Evolutionary conservation across 495 filamentous ascomycete species (phyloP), one percentile per base, ranked within the genome.

Genomic region (Podospora australis): DNA sequence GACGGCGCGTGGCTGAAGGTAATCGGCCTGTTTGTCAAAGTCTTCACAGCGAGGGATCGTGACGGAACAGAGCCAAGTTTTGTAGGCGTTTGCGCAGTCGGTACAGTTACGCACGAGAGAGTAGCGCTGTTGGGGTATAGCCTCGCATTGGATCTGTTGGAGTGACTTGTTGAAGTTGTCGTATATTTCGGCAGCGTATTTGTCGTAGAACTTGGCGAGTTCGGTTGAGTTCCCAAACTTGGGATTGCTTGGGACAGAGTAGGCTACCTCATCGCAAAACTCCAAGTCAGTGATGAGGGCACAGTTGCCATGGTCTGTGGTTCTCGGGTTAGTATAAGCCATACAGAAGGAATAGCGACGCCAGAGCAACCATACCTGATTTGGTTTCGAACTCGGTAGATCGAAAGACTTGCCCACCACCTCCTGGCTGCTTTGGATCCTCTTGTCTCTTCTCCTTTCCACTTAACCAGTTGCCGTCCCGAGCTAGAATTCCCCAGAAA

Each of bases 61-160:
- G 26, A 97, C 90, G 39, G 87, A 80, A 70, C 92, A 99, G 32
- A 99, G 81, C 92, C 92, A 99, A 53, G 81, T 67, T 62, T 87
- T 95, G 71, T 99, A 99, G 5, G 88, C 87, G 2, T 53, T 49
- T 6, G 73, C 80, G 66, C 92, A 99, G 68, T 90, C 78, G 20
- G 56, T 56, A 70, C 92, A 99, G 57, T 64, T 76, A 20, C 80
- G 75, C 0, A 79, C 84, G 25, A 96, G 79, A 1, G 90, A 96
- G 70, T 90, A 99, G 54, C 81, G 79, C 42, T 73, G 69, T 8
- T 60, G 70, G 19, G 77, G 67, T 3, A 77, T 72, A 20, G 88
- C 84, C 53, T 90, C 77, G 75, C 92, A 99, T 32, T 87, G 82
- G 44, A 91, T 74, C 65, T 95, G 90, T 49, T 83, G 77, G 14